phyloP scores from a whole-genome alignment of 1,284 basidiomycete genomes.

The Heimioporus retisporus region DNA sequence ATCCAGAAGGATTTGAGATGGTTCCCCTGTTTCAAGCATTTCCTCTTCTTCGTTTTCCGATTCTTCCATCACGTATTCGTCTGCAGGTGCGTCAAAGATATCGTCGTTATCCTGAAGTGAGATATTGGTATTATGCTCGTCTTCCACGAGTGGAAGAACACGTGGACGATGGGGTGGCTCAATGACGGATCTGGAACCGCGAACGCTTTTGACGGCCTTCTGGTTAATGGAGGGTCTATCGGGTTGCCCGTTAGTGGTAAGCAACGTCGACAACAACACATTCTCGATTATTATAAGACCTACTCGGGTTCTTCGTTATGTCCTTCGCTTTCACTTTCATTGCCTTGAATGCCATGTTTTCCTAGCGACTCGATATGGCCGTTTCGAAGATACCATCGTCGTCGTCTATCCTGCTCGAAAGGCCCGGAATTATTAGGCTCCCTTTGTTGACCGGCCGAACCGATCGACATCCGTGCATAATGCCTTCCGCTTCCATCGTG shows the following conservation, averaged over 20 bases:
- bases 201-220: conserved; percentile 8
- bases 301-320: conserved; percentile 1
- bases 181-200: too few relatives aligned
- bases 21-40: conserved; percentile 12
- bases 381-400: conserved; percentile 30
- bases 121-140: background rate
- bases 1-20: conserved; percentile 34
- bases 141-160: conserved; percentile 2
- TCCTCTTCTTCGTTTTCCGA: conserved; percentile 25
- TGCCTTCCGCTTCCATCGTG: conserved; percentile 7
- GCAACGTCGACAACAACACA: background rate
- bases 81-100: conserved; percentile 8
- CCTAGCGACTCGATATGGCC: conserved; percentile 20
- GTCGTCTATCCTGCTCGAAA: conserved; percentile 20
- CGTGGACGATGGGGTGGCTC: background rate
- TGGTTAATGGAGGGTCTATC: conserved; percentile 18
- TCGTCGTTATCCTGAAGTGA: conserved; percentile 12
- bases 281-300: too few relatives aligned
- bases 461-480: conserved; percentile 36
- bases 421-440: conserved; percentile 4
- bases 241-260: conserved; percentile 13
- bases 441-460: conserved; percentile 17
- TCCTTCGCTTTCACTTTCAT: background rate
- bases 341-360: background rate
- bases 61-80: background rate